These are phyloP conservation scores for Stephania yunnanensis DNA, from an alignment of 164 flowering plant genomes.

Conservation along the genomic window DNA sequence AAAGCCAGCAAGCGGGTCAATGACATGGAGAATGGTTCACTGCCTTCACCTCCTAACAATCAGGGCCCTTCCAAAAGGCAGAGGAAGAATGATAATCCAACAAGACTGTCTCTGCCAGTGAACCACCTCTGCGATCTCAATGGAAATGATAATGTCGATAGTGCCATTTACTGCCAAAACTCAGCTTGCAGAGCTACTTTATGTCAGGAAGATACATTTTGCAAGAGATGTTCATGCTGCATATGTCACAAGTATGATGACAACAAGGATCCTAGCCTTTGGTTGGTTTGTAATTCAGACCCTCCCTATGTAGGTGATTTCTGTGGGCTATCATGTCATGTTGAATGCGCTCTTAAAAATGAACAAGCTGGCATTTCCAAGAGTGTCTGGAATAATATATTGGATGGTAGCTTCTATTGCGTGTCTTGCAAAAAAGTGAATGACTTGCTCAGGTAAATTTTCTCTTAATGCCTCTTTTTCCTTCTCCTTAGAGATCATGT, in stretches of 20 bases:
- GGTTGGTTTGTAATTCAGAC: slow-evolving; percentile 80
- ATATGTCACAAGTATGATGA: slow-evolving; percentile 78
- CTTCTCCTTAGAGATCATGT: background rate
- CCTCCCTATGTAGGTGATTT: slow-evolving; percentile 55
- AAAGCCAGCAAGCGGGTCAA: slow-evolving; percentile 27
- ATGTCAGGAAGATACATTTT: slow-evolving; percentile 50
- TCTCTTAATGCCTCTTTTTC: slow-evolving; percentile 4
- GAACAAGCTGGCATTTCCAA: slow-evolving; percentile 56
- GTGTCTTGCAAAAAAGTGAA: slow-evolving; percentile 81
- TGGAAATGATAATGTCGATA: slow-evolving; percentile 22
- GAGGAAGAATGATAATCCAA: slow-evolving; percentile 59
- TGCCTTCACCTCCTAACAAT: slow-evolving; percentile 23
- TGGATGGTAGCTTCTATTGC: slow-evolving; percentile 78
- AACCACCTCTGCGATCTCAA: slow-evolving; percentile 19
- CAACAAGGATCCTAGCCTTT: slow-evolving; percentile 94
- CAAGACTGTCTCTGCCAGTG: slow-evolving; percentile 31
- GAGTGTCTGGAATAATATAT: slow-evolving; percentile 24
- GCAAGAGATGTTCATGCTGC: slow-evolving; percentile 95
- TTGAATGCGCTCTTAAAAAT: slow-evolving; percentile 78
- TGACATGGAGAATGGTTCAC: slow-evolving; percentile 22
- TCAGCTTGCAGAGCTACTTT: slow-evolving; percentile 73
- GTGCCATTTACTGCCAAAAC: slow-evolving; percentile 51
- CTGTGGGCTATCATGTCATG: slow-evolving; percentile 89
- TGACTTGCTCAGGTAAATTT: slow-evolving; percentile 68
- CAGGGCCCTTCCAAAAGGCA: slow-evolving; percentile 55